Evolutionary conservation across 192 early-diverging fungal species (phyloP).

Genomic region (Backusella tarrabulga): DNA sequence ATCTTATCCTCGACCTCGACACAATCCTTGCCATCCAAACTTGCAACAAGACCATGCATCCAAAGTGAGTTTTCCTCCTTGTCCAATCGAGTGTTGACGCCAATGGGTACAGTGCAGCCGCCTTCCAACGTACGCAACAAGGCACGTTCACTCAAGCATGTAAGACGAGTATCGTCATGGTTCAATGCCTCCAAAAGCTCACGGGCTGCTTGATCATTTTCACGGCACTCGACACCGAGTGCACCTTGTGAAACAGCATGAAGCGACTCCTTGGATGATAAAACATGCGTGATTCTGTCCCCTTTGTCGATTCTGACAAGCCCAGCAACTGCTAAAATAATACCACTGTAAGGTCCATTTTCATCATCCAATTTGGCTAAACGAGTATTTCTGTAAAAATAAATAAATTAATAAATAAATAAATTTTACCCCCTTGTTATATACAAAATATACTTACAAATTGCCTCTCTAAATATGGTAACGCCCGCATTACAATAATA

Average conservation of each 20-base stretch:
- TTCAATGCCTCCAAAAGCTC: conserved; percentile 63
- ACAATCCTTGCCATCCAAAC: conserved; percentile 71
- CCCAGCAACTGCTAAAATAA: conserved; percentile 88
- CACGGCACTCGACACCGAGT: conserved; percentile 79
- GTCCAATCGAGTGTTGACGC: conserved; percentile 65
- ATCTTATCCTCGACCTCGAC: conserved; percentile 48
- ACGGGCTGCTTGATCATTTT: conserved; percentile 52
- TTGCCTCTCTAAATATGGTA: conserved; percentile 30
- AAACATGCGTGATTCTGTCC: conserved; percentile 68
- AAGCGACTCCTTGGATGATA: conserved; percentile 60
- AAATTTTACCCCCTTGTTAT: not conserved
- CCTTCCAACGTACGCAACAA: conserved; percentile 91
- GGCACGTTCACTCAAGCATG: conserved; percentile 79
- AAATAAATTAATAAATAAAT: conserved; percentile 24
- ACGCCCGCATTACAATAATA: not conserved
- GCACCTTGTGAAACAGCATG: conserved; percentile 96
- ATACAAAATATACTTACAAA: conserved; percentile 33
- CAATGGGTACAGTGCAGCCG: conserved; percentile 94
- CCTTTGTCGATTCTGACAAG: conserved; percentile 68
- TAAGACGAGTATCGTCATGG: conserved; percentile 59
- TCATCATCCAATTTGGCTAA: conserved; percentile 82
- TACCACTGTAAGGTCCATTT: conserved; percentile 66
- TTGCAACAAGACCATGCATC: conserved; percentile 69
- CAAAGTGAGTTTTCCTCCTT: conserved; percentile 35
- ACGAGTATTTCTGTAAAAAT: conserved; percentile 82